Conservation (phyloP, 371 early-diverging fungal species). For the Chytridiales sp. region DNA sequence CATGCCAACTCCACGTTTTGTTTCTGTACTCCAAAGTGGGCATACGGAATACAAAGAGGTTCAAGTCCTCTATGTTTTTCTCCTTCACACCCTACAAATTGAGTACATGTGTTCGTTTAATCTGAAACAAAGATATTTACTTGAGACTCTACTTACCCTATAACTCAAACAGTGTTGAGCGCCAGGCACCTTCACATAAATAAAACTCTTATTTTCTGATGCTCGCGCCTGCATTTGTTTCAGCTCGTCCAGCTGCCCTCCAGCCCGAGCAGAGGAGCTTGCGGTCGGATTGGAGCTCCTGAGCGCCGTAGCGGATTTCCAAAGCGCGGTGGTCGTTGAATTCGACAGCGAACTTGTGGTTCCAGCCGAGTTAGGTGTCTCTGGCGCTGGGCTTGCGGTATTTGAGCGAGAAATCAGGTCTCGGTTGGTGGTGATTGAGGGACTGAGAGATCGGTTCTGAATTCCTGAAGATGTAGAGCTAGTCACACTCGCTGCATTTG, state of each 20-base stretch:
- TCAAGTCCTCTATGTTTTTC: slow-evolving; percentile 71
- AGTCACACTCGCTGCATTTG: too few species aligned
- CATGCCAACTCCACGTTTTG: slow-evolving; percentile 74
- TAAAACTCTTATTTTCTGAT: slow-evolving; percentile 65
- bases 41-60: slow-evolving; percentile 66
- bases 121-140: slow-evolving; percentile 1
- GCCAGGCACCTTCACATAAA: slow-evolving; percentile 72
- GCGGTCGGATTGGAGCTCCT: too few species aligned
- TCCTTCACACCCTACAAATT: slow-evolving; percentile 70
- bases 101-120: background rate
- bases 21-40: slow-evolving; percentile 75
- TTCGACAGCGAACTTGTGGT: too few species aligned
- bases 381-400: too few species aligned
- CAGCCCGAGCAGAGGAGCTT: too few species aligned
- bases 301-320: too few species aligned
- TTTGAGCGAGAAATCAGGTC: too few species aligned
- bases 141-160: slow-evolving; percentile 49
- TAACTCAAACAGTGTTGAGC: slow-evolving; percentile 68
- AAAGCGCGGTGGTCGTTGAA: too few species aligned
- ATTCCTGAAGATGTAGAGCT: too few species aligned
- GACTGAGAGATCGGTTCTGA: too few species aligned
- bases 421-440: too few species aligned
- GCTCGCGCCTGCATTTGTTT: slow-evolving; percentile 69
- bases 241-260: slow-evolving; percentile 40
- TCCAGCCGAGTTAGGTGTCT: too few species aligned